These are phyloP conservation scores for Paramecium sonneborni DNA, from an alignment of 73 alveolate species.

Conservation along the genomic window DNA sequence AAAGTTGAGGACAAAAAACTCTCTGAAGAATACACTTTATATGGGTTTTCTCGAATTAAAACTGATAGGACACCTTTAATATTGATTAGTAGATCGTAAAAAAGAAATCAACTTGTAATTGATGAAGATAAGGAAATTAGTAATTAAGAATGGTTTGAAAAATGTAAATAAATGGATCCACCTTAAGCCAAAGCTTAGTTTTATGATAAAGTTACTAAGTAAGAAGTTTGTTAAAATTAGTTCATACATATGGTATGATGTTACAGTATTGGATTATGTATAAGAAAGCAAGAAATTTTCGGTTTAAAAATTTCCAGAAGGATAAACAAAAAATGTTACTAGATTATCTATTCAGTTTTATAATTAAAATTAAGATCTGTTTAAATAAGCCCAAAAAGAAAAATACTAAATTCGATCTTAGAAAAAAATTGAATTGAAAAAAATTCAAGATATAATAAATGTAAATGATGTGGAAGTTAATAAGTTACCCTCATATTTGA, in stretches of 20 bases:
- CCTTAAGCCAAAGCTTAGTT: constrained; percentile 40
- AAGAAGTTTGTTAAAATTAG: not conserved
- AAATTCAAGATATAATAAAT: not conserved
- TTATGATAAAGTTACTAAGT: not conserved
- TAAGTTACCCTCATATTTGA: not conserved
- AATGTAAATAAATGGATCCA: constrained; percentile 21
- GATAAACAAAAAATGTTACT: constrained; percentile 19
- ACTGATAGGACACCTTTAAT: not conserved
- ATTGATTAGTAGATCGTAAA: not conserved
- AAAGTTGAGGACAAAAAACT: not conserved
- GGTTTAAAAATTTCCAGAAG: constrained; percentile 41
- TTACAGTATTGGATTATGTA: not conserved
- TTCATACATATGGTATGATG: constrained; percentile 19
- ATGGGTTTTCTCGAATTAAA: constrained; percentile 36
- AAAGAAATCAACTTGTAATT: not conserved
- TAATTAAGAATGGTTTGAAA: constrained; percentile 30
- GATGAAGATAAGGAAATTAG: not conserved
- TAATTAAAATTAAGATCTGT: not conserved
- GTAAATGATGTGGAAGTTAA: not conserved
- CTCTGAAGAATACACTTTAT: constrained; percentile 1
- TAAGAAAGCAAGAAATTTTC: not conserved
- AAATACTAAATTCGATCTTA: not conserved
- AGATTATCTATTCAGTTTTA: constrained; percentile 16
- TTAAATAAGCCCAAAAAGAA: not conserved
- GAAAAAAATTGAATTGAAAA: not conserved